Conservation (phyloP, 768 basidiomycete species). For the Tylopilus felleus region DNA sequence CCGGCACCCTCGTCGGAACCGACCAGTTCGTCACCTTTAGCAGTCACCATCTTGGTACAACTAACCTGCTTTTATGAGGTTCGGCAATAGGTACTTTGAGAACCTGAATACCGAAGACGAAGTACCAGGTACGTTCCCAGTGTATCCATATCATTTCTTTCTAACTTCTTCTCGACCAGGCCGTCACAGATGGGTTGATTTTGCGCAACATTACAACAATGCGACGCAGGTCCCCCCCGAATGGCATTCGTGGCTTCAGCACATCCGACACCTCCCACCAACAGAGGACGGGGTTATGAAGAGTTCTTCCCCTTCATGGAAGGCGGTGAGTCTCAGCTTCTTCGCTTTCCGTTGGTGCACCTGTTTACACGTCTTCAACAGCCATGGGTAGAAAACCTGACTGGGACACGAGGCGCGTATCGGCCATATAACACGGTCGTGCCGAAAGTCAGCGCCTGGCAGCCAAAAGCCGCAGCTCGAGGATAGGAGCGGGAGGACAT, state of each 20-base stretch:
- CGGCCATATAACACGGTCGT: constrained; percentile 82
- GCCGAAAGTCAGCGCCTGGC: constrained; percentile 83
- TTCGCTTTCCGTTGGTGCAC: not conserved
- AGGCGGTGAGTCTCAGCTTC: constrained; percentile 57
- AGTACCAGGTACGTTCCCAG: constrained; percentile 63
- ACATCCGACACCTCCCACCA: constrained; percentile 85
- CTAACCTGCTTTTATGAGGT: constrained; percentile 43
- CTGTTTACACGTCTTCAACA: constrained; percentile 27
- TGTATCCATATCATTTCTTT: not conserved
- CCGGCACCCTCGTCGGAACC: constrained; percentile 67
- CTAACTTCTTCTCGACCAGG: constrained; percentile 42
- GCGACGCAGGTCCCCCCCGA: constrained; percentile 93
- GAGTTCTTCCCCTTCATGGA: constrained; percentile 71
- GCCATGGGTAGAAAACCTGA: constrained; percentile 87
- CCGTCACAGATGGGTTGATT: constrained; percentile 97
- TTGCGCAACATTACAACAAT: constrained; percentile 84
- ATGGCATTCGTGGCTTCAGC: constrained; percentile 95
- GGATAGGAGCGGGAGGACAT: constrained; percentile 17
- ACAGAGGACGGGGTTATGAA: constrained; percentile 70
- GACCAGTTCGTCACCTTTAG: constrained; percentile 66
- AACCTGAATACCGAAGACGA: constrained; percentile 86
- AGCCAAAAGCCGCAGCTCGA: constrained; percentile 64
- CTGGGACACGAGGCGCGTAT: constrained; percentile 90
- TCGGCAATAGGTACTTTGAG: constrained; percentile 94
- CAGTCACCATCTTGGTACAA: not conserved